Conservation (phyloP, 108 stramenopile genomes). For the Craspedostauros australis region DNA sequence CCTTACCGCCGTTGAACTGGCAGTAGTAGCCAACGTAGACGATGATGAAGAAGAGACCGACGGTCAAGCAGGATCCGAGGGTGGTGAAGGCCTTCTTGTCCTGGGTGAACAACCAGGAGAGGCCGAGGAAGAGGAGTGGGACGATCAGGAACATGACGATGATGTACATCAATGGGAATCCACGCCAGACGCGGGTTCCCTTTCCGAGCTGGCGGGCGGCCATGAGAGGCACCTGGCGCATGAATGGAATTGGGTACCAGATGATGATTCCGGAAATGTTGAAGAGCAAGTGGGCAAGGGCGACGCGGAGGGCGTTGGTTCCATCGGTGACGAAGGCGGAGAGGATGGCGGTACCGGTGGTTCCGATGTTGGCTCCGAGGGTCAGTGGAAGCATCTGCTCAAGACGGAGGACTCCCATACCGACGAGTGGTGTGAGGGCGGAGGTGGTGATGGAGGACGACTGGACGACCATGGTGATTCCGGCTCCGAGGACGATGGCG, state of each 20-base stretch:
- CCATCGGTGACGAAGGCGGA: constrained; percentile 58
- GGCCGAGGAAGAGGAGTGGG: constrained; percentile 56
- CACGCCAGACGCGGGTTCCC: constrained; percentile 45
- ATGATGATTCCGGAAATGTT: constrained; percentile 75
- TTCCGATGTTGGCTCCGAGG: constrained; percentile 74
- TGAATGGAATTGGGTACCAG: constrained; percentile 81
- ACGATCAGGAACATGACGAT: constrained; percentile 51
- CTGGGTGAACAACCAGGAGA: constrained; percentile 47
- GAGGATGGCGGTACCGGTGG: constrained; percentile 58
- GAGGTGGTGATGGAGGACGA: constrained; percentile 63
- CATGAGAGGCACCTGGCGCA: constrained; percentile 60
- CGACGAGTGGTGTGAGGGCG: constrained; percentile 65
- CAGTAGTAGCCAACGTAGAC: constrained; percentile 35
- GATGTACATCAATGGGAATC: constrained; percentile 71
- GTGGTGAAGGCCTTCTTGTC: constrained; percentile 56
- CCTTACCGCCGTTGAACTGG: constrained; percentile 38
- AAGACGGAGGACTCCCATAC: constrained; percentile 45
- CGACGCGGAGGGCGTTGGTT: constrained; percentile 58
- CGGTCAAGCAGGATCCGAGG: constrained; percentile 48
- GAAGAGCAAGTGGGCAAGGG: constrained; percentile 77
- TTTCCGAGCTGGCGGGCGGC: constrained; percentile 61
- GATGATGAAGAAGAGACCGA: constrained; percentile 26
- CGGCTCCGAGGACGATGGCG: constrained; percentile 54
- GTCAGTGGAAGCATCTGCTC: constrained; percentile 63
- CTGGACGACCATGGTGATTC: constrained; percentile 53